Evolutionary conservation across 1,284 basidiomycete species (phyloP), one percentile per base, ranked within the genome.

Genomic region (Cutaneotrichosporon spelunceum): DNA sequence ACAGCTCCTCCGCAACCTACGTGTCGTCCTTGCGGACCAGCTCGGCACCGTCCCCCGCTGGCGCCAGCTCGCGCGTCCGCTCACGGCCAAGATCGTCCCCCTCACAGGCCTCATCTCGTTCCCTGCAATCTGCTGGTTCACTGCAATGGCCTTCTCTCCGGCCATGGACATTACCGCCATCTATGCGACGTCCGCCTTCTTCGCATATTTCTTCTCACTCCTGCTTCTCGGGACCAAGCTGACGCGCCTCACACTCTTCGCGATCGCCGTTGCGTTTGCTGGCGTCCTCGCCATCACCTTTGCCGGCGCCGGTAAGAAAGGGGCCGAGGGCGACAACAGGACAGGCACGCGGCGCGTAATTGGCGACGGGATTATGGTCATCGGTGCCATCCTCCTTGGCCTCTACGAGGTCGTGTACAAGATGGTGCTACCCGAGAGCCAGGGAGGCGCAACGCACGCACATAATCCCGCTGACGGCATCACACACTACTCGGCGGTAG

Each of bases 351-450:
- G 70, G 52, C 68, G 76, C 39, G 61, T 74, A 4, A 47, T 78
- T 7, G 77, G 78, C 10, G 77, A 79, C 65, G 42, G 72, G 23
- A 69, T 79, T 70, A 79, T 79, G 78, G 64, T 77, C 52, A 58
- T 73, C 61, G 76, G 76, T 39, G 77, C 77, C 1, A 66, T 75
- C n/a, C 54, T 72, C 1, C 64, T 79, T 0, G 78, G 77, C 7
- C 67, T 79, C n/a, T 79, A 79, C 66, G 78, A 79, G 61, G 78
- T 79, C 6, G 70, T 79, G 13, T 79, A 79, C 70, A 79, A 79
- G 63, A 68, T 78, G 61, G 71, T 74, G 3, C 67, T 79, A 3
- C 78, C 78, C 2, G 75, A 78, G 66, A 69, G 66, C 10, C 69
- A 77, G 44, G 74, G 72, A 26, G 74, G 74, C 11, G 65, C 71